These are phyloP conservation scores for Heliocybe sulcata DNA, from an alignment of 1,284 basidiomycete genomes.

Conservation along the genomic window DNA sequence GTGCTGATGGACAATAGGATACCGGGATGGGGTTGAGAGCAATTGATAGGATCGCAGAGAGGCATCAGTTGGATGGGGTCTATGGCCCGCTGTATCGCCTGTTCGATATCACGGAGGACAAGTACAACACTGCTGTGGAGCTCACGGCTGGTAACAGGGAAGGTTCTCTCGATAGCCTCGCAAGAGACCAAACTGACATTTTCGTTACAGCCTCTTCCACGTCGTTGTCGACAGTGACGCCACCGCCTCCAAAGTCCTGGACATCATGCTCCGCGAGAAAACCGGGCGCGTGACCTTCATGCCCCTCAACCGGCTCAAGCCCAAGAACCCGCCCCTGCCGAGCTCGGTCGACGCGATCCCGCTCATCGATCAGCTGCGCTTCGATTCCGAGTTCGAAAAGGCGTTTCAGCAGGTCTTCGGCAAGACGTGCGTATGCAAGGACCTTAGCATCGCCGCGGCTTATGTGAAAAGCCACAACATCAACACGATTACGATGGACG, in stretches of 20 bases:
- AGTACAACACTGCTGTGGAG: constrained; percentile 92
- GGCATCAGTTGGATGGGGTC: constrained; percentile 71
- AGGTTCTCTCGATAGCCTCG: constrained; percentile 6
- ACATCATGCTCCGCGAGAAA: constrained; percentile 89
- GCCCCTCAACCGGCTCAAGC: constrained; percentile 94
- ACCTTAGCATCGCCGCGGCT: constrained; percentile 87
- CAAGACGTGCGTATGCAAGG: constrained; percentile 92
- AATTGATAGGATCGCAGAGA: constrained; percentile 76
- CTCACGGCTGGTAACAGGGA: constrained; percentile 92
- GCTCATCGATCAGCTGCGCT: constrained; percentile 79
- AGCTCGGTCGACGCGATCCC: constrained; percentile 87
- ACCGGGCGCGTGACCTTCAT: constrained; percentile 96
- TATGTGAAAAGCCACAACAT: constrained; percentile 94
- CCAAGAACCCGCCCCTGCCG: constrained; percentile 61
- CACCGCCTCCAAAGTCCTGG: constrained; percentile 83
- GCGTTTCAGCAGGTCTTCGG: constrained; percentile 99
- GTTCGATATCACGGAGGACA: constrained; percentile 84
- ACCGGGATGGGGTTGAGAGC: constrained; percentile 84
- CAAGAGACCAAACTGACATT: constrained; percentile 2
- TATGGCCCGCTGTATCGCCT: constrained; percentile 93
- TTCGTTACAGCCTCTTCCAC: constrained; percentile 76
- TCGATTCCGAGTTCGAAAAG: constrained; percentile 63
- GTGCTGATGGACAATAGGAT: constrained; percentile 45
- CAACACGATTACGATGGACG: constrained; percentile 96
- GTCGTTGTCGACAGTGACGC: constrained; percentile 96